A percentile compares a stretch with the other conserved stretches of the same genome.
These are phyloP conservation scores for Eucalyptus leucophloia DNA, from an alignment of 345 rosid genomes.

Conservation along the genomic window DNA sequence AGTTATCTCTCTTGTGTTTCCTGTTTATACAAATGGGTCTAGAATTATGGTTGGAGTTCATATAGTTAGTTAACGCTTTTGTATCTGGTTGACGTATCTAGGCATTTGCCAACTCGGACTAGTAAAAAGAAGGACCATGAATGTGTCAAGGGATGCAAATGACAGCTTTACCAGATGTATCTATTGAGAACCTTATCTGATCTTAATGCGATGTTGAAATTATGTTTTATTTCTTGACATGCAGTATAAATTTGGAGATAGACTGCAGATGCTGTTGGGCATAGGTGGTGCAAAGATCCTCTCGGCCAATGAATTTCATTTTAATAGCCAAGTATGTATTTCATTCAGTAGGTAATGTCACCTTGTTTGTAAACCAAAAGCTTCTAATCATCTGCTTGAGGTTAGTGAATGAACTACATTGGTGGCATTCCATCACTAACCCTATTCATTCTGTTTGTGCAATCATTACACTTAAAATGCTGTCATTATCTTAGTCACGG, in stretches of 20 bases:
- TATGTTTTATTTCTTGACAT: neutral
- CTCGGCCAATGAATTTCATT: conserved; percentile 30
- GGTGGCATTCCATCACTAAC: neutral
- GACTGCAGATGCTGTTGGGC: conserved; percentile 34
- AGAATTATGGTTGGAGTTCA: neutral
- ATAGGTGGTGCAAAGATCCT: conserved; percentile 51
- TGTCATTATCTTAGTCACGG: neutral
- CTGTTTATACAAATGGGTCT: neutral
- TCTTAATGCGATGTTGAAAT: neutral
- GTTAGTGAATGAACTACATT: neutral
- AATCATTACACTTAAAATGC: neutral
- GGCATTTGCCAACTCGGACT: neutral
- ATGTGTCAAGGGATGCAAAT: neutral
- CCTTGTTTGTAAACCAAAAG: neutral
- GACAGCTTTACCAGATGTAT: neutral
- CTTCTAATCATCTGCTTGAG: neutral
- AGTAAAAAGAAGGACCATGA: neutral
- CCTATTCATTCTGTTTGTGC: neutral
- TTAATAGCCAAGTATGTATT: conserved; percentile 55
- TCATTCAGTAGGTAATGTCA: neutral
- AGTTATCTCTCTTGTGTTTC: neutral
- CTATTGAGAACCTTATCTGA: neutral
- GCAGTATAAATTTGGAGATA: conserved; percentile 61
- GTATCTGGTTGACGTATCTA: neutral
- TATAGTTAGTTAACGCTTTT: neutral